Evolutionary conservation across 2,329 filamentous ascomycete genomes (phyloP), one percentile per base, ranked within the genome.

Genomic region (Aplosporella prunicola): DNA sequence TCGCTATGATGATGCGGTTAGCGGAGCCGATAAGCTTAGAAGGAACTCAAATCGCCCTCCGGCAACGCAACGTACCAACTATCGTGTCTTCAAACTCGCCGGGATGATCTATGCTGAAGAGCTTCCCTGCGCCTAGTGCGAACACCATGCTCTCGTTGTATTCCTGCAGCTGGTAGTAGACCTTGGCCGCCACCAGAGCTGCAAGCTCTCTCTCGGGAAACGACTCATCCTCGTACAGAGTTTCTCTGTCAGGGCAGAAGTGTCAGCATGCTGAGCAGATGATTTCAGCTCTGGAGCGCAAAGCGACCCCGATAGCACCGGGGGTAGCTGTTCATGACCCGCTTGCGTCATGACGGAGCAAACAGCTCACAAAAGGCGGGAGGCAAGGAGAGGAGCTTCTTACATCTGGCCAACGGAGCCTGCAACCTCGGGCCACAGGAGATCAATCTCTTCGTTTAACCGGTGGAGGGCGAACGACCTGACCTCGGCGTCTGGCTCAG

Each of bases 91-190:
- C 91, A 56, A 94, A 98, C 68, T 98, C 91, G 62, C 86, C 83
- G 35, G 84, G 81, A 38, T 80, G 74, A 54, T 95, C 84, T 47
- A 96, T 76, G 67, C 93, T 85, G 71, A 98, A 95, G 33, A 94
- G 78, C 58, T 95, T 85, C 43, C 91, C 91, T 16, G 91, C 88
- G 42, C 87, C 88, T 30, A 98, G 76, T 46, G 91, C 91, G 63
- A 98, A 96, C 35, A 85, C 83, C 89, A 98, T 96, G 64, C 89
- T 95, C 68, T 98, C 91, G 59, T 95, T 91, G 69, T 98, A 98
- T 61, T 91, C 91, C 65, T 95, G 87, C 36, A 98, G 78, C 59
- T 98, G 91, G 59, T 96, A 98, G 69, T 96, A 98, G 49, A 96
- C 87, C 72, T 98, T 98, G 51, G 91, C 83, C 28, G 93, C 82